Conservation (phyloP, 179 eudicot species). For the Camellia oleifera region DNA sequence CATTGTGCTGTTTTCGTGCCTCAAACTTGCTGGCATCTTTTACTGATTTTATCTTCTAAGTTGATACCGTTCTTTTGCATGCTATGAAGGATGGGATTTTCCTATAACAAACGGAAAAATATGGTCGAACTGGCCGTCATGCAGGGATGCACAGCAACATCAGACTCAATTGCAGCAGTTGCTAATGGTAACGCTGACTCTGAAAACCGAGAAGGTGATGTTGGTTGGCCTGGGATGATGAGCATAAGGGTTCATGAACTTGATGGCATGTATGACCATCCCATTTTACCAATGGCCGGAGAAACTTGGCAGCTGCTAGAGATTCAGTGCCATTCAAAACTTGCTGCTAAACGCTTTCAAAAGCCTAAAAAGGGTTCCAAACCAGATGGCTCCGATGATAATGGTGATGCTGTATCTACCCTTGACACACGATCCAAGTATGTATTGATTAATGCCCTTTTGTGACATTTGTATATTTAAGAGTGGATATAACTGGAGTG, state of each 20-base stretch:
- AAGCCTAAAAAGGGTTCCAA: constrained; percentile 77
- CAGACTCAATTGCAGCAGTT: constrained; percentile 37
- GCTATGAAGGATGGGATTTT: constrained; percentile 80
- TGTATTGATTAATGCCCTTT: constrained; percentile 16
- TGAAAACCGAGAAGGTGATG: constrained; percentile 73
- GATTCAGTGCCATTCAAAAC: constrained; percentile 91
- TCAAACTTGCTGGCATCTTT: not conserved
- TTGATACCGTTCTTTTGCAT: constrained; percentile 12
- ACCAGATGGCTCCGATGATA: constrained; percentile 97
- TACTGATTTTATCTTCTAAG: constrained; percentile 18
- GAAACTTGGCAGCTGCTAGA: constrained; percentile 94
- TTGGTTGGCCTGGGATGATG: constrained; percentile 99
- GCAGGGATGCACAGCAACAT: constrained; percentile 79
- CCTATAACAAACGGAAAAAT: constrained; percentile 92
- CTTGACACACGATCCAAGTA: constrained; percentile 81
- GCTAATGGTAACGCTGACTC: constrained; percentile 48
- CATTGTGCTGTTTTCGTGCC: constrained; percentile 16
- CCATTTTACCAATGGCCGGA: constrained; percentile 93
- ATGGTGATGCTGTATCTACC: constrained; percentile 58
- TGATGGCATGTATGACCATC: constrained; percentile 98
- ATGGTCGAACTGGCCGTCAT: constrained; percentile 77
- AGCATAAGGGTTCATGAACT: constrained; percentile 96
- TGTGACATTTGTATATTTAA: not conserved
- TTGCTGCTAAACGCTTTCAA: constrained; percentile 90
- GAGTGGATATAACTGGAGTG: constrained; percentile 13